Evolutionary conservation across 352 stramenopile genomes (phyloP), one percentile per base, ranked within the genome.

Genomic region (Phytophthora pisi): DNA sequence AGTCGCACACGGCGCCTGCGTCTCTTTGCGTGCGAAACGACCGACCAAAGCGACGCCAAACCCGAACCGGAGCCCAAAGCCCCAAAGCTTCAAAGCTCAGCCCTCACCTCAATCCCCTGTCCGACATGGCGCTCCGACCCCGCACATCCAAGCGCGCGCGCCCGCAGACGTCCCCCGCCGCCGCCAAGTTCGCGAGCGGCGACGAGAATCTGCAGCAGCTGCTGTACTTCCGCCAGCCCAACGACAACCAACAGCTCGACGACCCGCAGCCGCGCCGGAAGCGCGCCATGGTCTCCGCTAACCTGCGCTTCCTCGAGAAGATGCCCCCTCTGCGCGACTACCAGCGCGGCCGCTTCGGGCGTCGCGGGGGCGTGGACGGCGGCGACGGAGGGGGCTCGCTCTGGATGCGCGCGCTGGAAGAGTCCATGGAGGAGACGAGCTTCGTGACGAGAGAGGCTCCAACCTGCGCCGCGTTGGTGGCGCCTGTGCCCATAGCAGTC

Each of bases 301-400:
- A 89, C 62, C 62, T 93, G 52, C 76, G 74, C 5, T 90, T 91
- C 51, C 65, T 93, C 10, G 75, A 90, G 56, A 91, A 93, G 51
- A 77, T 93, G 54, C 82, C 81, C 11, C 71, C 81, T 8, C 56
- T 93, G 23, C 42, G 73, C 4, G 75, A 86, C 57, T 90, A 93
- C 59, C 80, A 91, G 47, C 81, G 82, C n/a, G 70, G 60, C 1
- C 76, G 71, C 13, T 88, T 82, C 34, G 85, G 85, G 2, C 77
- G 85, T 13, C 79, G 85, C 24, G 85, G 85, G 4, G 85, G 75
- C 13, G 81, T 93, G 8, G 85, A 93, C 50, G 83, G 82, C 3
- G 85, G 85, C 7, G 61, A 74, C 28, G 66, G 51, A 18, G 61
- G 23, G 15, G 61, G 59, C 26, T 70, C 74, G 26, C 53, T 82